Conservation (phyloP, 2,329 filamentous ascomycete species). For the Claviceps pazoutovae region DNA sequence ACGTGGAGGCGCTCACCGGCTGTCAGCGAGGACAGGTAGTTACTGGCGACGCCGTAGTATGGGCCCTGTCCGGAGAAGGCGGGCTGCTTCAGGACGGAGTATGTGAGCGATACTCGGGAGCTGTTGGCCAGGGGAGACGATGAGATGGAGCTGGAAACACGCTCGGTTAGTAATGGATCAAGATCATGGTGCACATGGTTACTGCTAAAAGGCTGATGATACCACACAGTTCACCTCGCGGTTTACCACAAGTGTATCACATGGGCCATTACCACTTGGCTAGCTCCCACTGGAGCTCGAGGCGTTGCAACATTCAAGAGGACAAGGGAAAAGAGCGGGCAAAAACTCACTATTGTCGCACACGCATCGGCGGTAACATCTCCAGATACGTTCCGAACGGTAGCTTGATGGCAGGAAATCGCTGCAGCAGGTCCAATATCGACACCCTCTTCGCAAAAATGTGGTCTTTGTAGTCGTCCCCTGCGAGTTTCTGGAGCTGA, state of each 20-base stretch:
- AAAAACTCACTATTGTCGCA: slow-evolving; percentile 48
- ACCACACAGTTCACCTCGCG: no score
- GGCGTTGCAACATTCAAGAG: background rate
- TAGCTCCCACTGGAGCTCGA: no score
- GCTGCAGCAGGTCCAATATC: slow-evolving; percentile 55
- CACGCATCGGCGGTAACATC: slow-evolving; percentile 63
- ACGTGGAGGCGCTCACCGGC: slow-evolving; percentile 33
- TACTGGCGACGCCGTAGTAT: slow-evolving; percentile 46
- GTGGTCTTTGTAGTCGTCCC: slow-evolving; percentile 32
- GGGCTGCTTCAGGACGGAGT: slow-evolving; percentile 46
- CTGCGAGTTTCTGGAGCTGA: slow-evolving; percentile 32
- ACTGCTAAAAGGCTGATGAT: no score
- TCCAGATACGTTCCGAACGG: slow-evolving; percentile 53
- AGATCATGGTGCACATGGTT: background rate
- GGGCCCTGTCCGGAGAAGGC: slow-evolving; percentile 35
- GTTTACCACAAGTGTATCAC: no score
- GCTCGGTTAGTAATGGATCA: background rate
- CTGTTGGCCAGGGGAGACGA: slow-evolving; percentile 53
- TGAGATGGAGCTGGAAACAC: slow-evolving; percentile 45
- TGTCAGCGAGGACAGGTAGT: slow-evolving; percentile 39
- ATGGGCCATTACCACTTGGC: no score
- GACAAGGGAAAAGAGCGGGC: background rate
- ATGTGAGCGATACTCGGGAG: slow-evolving; percentile 49
- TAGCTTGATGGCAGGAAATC: slow-evolving; percentile 43
- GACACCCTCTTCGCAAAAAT: slow-evolving; percentile 45